A percentile compares a stretch with the other conserved stretches of the same genome.
These are phyloP conservation scores for Amesomyces nigricolor DNA, from an alignment of 2,329 filamentous ascomycete genomes.

Conservation along the genomic window DNA sequence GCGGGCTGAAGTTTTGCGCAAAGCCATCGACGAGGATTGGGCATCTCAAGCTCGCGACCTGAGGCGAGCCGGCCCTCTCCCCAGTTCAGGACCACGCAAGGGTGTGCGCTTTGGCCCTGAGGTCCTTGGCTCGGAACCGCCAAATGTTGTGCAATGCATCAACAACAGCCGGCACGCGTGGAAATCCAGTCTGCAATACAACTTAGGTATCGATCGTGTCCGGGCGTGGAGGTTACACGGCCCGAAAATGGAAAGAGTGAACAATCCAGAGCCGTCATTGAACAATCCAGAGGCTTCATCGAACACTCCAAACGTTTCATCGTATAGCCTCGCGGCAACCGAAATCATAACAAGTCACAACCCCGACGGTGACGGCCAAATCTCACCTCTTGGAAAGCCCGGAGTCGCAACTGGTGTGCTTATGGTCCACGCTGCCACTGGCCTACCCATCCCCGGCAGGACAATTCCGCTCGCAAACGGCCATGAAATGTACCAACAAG, in stretches of 20 bases:
- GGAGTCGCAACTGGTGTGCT: no score
- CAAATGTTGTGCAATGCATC: not conserved
- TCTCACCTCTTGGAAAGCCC: no score
- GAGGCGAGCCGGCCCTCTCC: not conserved
- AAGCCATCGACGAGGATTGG: not conserved
- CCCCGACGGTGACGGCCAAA: no score
- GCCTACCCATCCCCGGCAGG: no score
- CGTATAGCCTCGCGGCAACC: no score
- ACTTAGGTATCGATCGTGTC: not conserved
- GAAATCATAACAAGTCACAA: no score
- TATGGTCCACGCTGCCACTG: no score
- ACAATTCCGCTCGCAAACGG: no score
- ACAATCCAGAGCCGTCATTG: not conserved
- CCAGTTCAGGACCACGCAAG: not conserved
- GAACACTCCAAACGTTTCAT: no score
- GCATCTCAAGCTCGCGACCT: no score
- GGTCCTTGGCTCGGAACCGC: no score
- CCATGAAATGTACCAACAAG: not conserved
- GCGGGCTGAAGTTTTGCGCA: slow-evolving; percentile 8
- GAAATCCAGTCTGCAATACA: not conserved
- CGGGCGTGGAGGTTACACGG: not conserved
- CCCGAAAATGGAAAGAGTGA: not conserved
- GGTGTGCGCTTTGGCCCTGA: no score
- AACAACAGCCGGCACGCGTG: not conserved
- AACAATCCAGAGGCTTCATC: not conserved